A percentile compares a stretch with the other conserved stretches of the same genome.
These are phyloP conservation scores for Flaveria bidentis DNA, from an alignment of 129 eudicot species.

Conservation along the genomic window DNA sequence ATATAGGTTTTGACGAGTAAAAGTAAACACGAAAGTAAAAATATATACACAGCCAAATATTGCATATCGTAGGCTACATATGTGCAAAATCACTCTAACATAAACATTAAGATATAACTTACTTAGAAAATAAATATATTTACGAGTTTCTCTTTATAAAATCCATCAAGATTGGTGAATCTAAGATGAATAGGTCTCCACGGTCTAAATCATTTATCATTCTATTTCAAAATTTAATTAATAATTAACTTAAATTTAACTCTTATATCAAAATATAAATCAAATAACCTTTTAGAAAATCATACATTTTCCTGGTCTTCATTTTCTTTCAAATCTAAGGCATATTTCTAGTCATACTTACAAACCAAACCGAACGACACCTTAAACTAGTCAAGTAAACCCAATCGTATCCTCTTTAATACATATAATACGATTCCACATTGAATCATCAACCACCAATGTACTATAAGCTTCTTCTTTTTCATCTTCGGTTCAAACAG, in stretches of 20 bases:
- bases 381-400: not conserved
- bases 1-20: too few species aligned
- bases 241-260: too few species aligned
- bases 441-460: not conserved
- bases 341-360: not conserved
- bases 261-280: not conserved
- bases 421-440: too few species aligned
- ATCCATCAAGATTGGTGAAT: not conserved
- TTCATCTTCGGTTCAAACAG: slow-evolving; percentile 11
- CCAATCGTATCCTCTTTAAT: not conserved
- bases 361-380: not conserved
- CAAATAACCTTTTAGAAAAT: not conserved
- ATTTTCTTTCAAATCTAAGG: too few species aligned
- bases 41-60: too few species aligned
- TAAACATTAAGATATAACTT: too few species aligned
- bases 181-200: not conserved
- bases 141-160: not conserved
- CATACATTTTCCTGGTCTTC: not conserved
- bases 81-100: too few species aligned
- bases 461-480: slow-evolving; percentile 17
- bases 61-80: too few species aligned
- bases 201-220: not conserved
- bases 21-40: too few species aligned
- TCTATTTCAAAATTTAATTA: too few species aligned
- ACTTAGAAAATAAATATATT: too few species aligned